Percentiles rank a stretch among this genome's conserved stretches.
phyloP scores from a whole-genome alignment of 208 protist species.

The Angomonas desouzai region DNA sequence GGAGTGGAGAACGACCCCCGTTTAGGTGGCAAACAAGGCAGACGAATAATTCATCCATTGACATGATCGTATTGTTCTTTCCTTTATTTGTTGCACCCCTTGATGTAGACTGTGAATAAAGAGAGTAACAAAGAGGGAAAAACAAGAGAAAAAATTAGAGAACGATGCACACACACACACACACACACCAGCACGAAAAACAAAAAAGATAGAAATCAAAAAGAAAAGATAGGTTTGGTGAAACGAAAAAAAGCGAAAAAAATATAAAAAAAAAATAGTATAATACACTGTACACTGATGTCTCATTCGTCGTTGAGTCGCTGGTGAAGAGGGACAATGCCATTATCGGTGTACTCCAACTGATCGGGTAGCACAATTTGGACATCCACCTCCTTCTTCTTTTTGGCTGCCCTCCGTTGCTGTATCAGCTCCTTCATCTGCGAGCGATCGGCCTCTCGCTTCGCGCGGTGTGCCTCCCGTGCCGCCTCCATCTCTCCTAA shows the following conservation, averaged over 20 bases:
- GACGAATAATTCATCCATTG: too few species aligned
- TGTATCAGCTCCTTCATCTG: constrained; percentile 75
- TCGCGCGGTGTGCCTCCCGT: constrained; percentile 40
- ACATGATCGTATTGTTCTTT: too few species aligned
- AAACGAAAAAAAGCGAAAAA: constrained; percentile 8
- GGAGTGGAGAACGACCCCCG: too few species aligned
- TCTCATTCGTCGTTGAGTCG: not conserved
- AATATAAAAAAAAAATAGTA: not conserved
- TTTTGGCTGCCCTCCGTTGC: constrained; percentile 46
- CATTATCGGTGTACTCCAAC: constrained; percentile 22
- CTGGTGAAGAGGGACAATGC: constrained; percentile 5
- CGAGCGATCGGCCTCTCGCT: constrained; percentile 58
- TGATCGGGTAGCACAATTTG: constrained; percentile 61
- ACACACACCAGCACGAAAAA: too few species aligned
- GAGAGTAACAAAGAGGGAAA: too few species aligned
- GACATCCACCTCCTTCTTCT: constrained; percentile 42
- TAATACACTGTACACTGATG: not conserved
- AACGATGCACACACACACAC: too few species aligned
- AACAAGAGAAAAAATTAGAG: too few species aligned
- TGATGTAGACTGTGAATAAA: too few species aligned
- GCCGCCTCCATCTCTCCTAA: constrained; percentile 30
- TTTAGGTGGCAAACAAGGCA: too few species aligned
- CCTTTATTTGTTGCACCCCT: too few species aligned
- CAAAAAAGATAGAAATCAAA: too few species aligned
- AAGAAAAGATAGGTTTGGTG: not conserved